Percentiles rank a stretch among this genome's conserved stretches.
These are phyloP conservation scores for Pholiota molesta DNA, from an alignment of 768 basidiomycete genomes.

Conservation along the genomic window DNA sequence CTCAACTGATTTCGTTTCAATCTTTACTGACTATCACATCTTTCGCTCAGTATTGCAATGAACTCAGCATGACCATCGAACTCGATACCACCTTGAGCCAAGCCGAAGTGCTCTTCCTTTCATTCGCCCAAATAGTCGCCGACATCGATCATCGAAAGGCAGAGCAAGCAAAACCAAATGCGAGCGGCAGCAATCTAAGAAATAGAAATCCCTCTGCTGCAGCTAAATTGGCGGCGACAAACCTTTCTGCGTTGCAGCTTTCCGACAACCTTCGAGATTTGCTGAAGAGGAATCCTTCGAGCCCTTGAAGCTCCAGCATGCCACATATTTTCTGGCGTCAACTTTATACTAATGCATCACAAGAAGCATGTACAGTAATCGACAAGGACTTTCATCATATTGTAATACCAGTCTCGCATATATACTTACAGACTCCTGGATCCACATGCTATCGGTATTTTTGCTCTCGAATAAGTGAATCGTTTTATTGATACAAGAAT, in stretches of 20 bases:
- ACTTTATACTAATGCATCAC: background rate
- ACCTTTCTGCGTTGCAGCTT: constrained; percentile 47
- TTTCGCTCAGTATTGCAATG: constrained; percentile 79
- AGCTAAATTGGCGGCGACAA: constrained; percentile 27
- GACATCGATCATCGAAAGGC: constrained; percentile 84
- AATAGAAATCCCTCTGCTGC: constrained; percentile 20
- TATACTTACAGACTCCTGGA: background rate
- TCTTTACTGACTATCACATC: background rate
- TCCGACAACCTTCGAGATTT: constrained; percentile 68
- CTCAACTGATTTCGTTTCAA: background rate
- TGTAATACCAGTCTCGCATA: background rate
- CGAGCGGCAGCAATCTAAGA: constrained; percentile 28
- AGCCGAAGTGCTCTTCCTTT: constrained; percentile 95
- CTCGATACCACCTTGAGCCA: constrained; percentile 94
- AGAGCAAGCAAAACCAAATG: constrained; percentile 49
- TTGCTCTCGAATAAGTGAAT: background rate
- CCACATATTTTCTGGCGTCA: background rate
- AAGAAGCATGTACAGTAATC: background rate
- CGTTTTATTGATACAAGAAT: background rate
- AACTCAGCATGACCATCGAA: constrained; percentile 95
- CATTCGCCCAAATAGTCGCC: constrained; percentile 85
- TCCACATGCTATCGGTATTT: background rate
- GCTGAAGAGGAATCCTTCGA: constrained; percentile 42
- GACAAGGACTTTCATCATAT: background rate
- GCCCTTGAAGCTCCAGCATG: background rate